Conservation (phyloP, 768 basidiomycete species). For the Tricholoma saponaceum region DNA sequence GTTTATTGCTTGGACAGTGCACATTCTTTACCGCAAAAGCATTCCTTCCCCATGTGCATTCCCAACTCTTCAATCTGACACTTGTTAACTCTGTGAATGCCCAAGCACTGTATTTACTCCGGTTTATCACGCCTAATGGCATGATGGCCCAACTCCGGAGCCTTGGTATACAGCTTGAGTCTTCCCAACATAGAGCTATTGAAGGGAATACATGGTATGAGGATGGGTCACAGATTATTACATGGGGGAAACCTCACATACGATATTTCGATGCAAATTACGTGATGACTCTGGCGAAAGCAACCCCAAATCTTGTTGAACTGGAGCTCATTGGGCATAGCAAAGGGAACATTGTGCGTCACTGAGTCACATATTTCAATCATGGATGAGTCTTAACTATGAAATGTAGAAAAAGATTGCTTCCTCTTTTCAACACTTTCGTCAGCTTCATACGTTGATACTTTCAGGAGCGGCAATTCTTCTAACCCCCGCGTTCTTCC, state of each 20-base stretch:
- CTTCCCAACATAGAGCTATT: neutral
- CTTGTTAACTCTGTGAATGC: slow-evolving; percentile 6
- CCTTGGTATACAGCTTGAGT: slow-evolving; percentile 4
- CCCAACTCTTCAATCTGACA: slow-evolving; percentile 1
- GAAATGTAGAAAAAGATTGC: neutral
- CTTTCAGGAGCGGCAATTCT: neutral
- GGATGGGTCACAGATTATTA: too few species aligned
- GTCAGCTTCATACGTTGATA: neutral
- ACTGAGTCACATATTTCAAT: neutral
- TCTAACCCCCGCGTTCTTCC: slow-evolving; percentile 4
- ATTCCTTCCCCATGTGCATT: slow-evolving; percentile 3
- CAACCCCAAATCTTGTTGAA: slow-evolving; percentile 5
- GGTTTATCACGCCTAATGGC: neutral
- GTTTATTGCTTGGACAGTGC: neutral
- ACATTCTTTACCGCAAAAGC: neutral
- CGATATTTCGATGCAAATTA: slow-evolving; percentile 8
- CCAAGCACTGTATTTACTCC: slow-evolving; percentile 4
- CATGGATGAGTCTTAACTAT: neutral
- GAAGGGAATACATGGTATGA: too few species aligned
- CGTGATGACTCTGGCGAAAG: slow-evolving; percentile 2
- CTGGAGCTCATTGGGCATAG: slow-evolving; percentile 11
- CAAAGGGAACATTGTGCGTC: slow-evolving; percentile 4
- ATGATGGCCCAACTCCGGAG: slow-evolving; percentile 5
- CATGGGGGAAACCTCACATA: neutral
- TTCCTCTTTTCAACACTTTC: neutral